Evolutionary conservation across 371 early-diverging fungal genomes (phyloP).

Genomic region (Mortierella sp.): DNA sequence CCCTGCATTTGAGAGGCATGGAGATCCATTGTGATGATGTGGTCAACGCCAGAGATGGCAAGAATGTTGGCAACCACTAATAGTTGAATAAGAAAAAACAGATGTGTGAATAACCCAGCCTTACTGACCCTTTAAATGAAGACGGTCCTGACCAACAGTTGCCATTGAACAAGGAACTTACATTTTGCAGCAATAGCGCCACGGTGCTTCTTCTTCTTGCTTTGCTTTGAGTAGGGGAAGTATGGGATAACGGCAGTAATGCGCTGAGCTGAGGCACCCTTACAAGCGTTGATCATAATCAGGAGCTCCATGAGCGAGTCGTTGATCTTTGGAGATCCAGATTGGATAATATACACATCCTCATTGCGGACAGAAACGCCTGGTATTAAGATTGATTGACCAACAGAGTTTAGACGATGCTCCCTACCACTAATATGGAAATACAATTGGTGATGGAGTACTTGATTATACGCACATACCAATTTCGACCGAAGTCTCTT

Average conservation of each 20-base stretch:
- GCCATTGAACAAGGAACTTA: slow-evolving; percentile 49
- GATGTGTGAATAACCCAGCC: neutral
- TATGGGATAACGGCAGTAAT: slow-evolving; percentile 94
- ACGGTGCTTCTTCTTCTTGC: slow-evolving; percentile 95
- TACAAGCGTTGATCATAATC: slow-evolving; percentile 96
- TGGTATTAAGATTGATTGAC: slow-evolving; percentile 34
- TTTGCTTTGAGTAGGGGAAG: slow-evolving; percentile 97
- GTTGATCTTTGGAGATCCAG: slow-evolving; percentile 90
- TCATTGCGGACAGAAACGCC: slow-evolving; percentile 94
- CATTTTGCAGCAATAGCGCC: slow-evolving; percentile 96
- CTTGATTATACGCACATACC: slow-evolving; percentile 42
- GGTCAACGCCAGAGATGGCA: slow-evolving; percentile 95
- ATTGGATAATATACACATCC: slow-evolving; percentile 98
- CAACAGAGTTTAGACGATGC: neutral
- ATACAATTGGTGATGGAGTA: neutral
- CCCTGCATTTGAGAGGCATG: slow-evolving; percentile 97
- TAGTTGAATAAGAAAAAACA: neutral
- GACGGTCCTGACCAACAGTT: neutral
- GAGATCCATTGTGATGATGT: slow-evolving; percentile 97
- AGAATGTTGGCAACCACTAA: slow-evolving; percentile 96
- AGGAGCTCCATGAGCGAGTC: slow-evolving; percentile 97
- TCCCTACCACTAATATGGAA: neutral
- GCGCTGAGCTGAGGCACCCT: slow-evolving; percentile 89
- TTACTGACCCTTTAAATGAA: neutral
- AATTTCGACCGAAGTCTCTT: slow-evolving; percentile 80